Evolutionary conservation across 192 early-diverging fungal species (phyloP), one percentile per base, ranked within the genome.

Genomic region (Gonapodya prolifera): DNA sequence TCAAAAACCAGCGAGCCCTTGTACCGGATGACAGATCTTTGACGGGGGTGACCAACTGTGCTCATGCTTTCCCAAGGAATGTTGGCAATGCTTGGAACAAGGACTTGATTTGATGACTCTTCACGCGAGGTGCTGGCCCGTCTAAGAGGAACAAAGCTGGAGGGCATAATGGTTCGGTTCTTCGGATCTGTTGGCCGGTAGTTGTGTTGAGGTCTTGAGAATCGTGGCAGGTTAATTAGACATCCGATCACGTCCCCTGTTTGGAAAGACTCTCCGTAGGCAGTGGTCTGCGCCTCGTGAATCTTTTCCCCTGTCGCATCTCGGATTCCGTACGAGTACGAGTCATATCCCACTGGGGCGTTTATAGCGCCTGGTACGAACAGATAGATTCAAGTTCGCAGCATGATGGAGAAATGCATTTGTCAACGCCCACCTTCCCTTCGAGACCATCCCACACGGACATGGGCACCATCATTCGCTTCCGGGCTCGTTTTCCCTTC

Each of bases 221-320:
- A n/a, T n/a, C n/a, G n/a, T n/a, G n/a, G 89, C 16, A 91, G 75
- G 34, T 82, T 81, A 18, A 91, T 89, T 77, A 81, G 84, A 8
- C 90, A 75, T 30, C 90, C 90, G 75, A 91, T 90, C 2, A 90
- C 88, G 80, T 91, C 90, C 0, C 89, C 88, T 0, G 85, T 82
- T 45, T 81, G 74, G 78, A 90, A 91, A 0, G 89, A 74, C 71
- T 90, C 90, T 0, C 88, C 89, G 80, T 79, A 90, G 0, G 76
- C 75, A 33, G 70, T 35, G 29, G 83, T 83, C 2, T 83, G 78
- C 17, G 90, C 89, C 76, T 84, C 83, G 75, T 84, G 85, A 1
- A 91, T 79, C 34, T 83, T 87, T 70, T 91, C 88, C 13, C 90
- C 90, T 13, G 89, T 89, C 18, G 83, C 82, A 77, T 91, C 90